Conservation (phyloP, 331 rosid species). For the Pyrus hybrid region DNA sequence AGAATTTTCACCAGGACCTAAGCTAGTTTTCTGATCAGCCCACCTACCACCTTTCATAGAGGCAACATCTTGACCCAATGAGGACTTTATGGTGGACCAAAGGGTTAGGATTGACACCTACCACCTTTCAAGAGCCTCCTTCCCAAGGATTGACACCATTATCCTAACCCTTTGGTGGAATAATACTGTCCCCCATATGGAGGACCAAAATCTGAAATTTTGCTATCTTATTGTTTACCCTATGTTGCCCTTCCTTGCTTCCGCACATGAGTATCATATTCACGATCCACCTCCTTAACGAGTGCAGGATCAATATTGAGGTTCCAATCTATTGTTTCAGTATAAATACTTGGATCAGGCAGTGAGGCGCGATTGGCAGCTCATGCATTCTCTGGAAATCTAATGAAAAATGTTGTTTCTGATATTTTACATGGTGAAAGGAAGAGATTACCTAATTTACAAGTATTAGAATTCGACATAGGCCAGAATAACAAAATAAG, state of each 20-base stretch:
- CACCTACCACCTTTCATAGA: constrained; percentile 28
- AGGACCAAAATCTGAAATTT: constrained; percentile 19
- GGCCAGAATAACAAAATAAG: too few species aligned
- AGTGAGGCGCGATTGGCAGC: constrained; percentile 1
- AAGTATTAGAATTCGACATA: too few species aligned
- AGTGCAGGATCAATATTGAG: constrained; percentile 54
- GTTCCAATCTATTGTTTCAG: constrained; percentile 64
- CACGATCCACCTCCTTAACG: constrained; percentile 52
- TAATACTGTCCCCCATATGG: constrained; percentile 10
- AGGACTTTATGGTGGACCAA: too few species aligned
- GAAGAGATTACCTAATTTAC: too few species aligned
- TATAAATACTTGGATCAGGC: constrained; percentile 50
- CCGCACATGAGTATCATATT: constrained; percentile 37
- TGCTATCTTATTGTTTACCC: constrained; percentile 29
- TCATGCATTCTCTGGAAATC: too few species aligned
- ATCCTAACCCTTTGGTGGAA: constrained; percentile 9
- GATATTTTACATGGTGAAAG: too few species aligned
- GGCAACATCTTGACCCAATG: constrained; percentile 1
- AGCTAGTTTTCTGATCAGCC: constrained; percentile 26
- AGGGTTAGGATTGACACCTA: too few species aligned
- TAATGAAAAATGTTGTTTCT: too few species aligned
- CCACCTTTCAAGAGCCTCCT: too few species aligned
- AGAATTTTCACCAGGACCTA: constrained; percentile 8
- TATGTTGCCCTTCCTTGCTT: constrained; percentile 10
- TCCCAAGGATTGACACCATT: constrained; percentile 18